A percentile compares a stretch with the other conserved stretches of the same genome.
phyloP scores from a whole-genome alignment of 208 protist genomes.

The Naegleria fowleri region DNA sequence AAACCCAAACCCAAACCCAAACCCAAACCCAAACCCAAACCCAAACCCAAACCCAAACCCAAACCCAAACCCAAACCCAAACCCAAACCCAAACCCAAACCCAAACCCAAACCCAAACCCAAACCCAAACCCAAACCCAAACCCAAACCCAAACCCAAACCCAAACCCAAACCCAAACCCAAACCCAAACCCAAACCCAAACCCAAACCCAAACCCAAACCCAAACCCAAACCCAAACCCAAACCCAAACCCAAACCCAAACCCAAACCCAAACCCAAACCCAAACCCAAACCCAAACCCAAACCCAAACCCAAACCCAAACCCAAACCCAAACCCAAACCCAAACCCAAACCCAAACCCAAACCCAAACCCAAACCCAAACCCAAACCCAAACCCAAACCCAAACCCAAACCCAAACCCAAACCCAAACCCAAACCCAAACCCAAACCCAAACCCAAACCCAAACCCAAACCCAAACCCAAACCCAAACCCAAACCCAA shows the following conservation, averaged over 20 bases:
- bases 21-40: constrained; percentile 42
- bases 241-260: constrained; percentile 53
- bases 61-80: constrained; percentile 47
- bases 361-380: constrained; percentile 47
- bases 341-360: constrained; percentile 47
- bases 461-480: constrained; percentile 50
- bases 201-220: constrained; percentile 50
- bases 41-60: constrained; percentile 42
- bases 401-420: constrained; percentile 37
- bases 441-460: constrained; percentile 45
- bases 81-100: constrained; percentile 46
- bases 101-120: constrained; percentile 51
- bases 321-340: constrained; percentile 50
- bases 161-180: constrained; percentile 51
- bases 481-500: constrained; percentile 50
- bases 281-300: constrained; percentile 41
- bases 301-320: constrained; percentile 53
- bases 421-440: constrained; percentile 46
- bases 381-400: constrained; percentile 49
- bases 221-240: constrained; percentile 51
- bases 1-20: constrained; percentile 50
- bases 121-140: constrained; percentile 51
- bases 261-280: constrained; percentile 52
- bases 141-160: constrained; percentile 50
- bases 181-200: constrained; percentile 51